Base-by-base conservation (phyloP, 768 basidiomycete genomes). In the Grammothele lineata region DNA sequence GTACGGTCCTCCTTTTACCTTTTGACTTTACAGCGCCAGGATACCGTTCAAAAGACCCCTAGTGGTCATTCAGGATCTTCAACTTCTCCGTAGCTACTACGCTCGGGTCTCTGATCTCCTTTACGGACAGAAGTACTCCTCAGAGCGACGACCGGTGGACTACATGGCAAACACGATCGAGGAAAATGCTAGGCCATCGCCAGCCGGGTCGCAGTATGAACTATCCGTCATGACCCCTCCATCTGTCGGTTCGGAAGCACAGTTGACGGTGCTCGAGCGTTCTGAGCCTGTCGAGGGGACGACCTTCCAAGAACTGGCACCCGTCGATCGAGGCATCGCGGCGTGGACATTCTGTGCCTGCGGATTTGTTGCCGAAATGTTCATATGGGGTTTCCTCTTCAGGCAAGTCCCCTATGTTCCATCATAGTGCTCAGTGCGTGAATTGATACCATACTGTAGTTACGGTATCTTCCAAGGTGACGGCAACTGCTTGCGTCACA, bases 401-500 rank as follows among this genome's bases (percentile, higher is more conserved):
- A 56, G n/a, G n/a, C n/a, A 40, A 22, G 53, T 41, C 27, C 15
- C 19, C 36, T 27, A 3, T 43, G 21, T n/a, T 54, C 55, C 15
- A 45, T 34, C 22, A 5, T 23, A 15, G 23, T 10, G 3, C 22
- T 14, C 23, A 11, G 19, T 26, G 14, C 1, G 40, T 15, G 5
- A 4, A 30, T n/a, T 21, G 11, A 22, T 2, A 18, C 18, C 4
- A 19, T 32, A 1, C 18, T 38, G 14, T 9, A 58, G 57, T 43
- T 58, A 53, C 25, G 57, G 57, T 38, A 58, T 58, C 9, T 58
- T 58, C 35, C 57, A 58, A 53, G 57, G 57, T 53, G 30, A 14
- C 12, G 17, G 30, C n/a, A n/a, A 15, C 30, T 9, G 15, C 30
- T 15, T 32, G 30, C 9, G 30, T 15, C 9, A 9, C 8, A 32